Conservation (phyloP, 2,329 filamentous ascomycete species). For the Beauveria asiatica region DNA sequence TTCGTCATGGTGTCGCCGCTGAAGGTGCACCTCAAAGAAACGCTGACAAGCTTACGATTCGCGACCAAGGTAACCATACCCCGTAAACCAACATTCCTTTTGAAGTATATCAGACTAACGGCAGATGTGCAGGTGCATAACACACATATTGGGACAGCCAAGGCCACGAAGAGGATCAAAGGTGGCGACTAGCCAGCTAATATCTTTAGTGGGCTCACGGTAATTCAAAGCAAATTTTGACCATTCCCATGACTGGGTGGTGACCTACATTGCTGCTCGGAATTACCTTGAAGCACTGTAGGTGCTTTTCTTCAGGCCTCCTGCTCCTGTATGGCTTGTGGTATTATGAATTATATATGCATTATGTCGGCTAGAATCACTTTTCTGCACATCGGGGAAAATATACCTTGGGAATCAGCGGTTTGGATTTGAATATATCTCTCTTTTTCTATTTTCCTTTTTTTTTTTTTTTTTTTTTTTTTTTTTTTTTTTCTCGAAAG, state of each 20-base stretch:
- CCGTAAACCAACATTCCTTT: not conserved
- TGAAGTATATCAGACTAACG: conserved; percentile 10
- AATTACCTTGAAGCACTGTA: too few species aligned
- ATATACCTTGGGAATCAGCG: conserved; percentile 9
- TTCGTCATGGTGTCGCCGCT: conserved; percentile 96
- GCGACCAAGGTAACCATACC: conserved; percentile 66
- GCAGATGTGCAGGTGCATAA: conserved; percentile 56
- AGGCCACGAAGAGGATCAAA: conserved; percentile 57
- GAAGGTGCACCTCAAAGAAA: conserved; percentile 85
- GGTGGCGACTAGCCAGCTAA: conserved; percentile 21
- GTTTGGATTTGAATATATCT: not conserved
- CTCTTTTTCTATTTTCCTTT: too few species aligned
- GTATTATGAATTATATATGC: not conserved
- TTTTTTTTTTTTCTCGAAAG: too few species aligned
- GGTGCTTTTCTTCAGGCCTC: too few species aligned
- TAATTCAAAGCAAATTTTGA: too few species aligned
- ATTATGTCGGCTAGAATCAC: not conserved
- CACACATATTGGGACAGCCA: conserved; percentile 86
- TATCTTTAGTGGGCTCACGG: too few species aligned
- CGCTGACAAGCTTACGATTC: conserved; percentile 88
- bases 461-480: too few species aligned
- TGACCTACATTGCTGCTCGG: too few species aligned
- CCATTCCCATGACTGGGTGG: too few species aligned
- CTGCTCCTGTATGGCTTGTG: not conserved
- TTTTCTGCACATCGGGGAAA: conserved; percentile 5